phyloP scores from a whole-genome alignment of 2,329 filamentous ascomycete genomes.

The Beauveria australis region DNA sequence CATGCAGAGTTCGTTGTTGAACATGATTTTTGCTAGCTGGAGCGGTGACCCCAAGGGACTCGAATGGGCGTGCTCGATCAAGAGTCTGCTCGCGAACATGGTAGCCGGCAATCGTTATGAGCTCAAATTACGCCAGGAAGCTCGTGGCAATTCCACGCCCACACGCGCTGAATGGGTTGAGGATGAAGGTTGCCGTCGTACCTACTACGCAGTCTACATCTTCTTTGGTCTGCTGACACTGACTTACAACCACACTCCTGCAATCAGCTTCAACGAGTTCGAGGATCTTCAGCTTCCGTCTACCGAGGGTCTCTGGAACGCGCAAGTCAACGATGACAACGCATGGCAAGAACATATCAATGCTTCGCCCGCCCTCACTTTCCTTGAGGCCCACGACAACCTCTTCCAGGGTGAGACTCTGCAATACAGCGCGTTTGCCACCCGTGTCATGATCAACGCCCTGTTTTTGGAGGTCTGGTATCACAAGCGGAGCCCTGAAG shows the following conservation, averaged over 20 bases:
- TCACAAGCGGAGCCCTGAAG: conserved; percentile 96
- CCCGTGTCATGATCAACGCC: conserved; percentile 97
- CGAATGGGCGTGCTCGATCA: conserved; percentile 98
- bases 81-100: conserved; percentile 97
- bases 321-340: conserved; percentile 67
- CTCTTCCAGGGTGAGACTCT: conserved; percentile 88
- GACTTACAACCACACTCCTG: conserved; percentile 96
- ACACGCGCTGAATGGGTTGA: conserved; percentile 89
- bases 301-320: conserved; percentile 89
- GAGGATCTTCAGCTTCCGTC: conserved; percentile 88
- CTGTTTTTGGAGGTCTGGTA: conserved; percentile 98
- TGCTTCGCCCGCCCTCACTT: conserved; percentile 67
- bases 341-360: conserved; percentile 76
- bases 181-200: conserved; percentile 91
- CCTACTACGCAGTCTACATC: conserved; percentile 97
- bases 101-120: conserved; percentile 96
- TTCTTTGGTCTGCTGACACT: conserved; percentile 94
- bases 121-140: conserved; percentile 85
- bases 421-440: conserved; percentile 92
- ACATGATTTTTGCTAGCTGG: conserved; percentile 99
- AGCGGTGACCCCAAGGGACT: conserved; percentile 95
- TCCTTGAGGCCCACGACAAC: conserved; percentile 89
- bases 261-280: conserved; percentile 97
- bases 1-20: conserved; percentile 92
- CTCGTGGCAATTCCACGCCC: conserved; percentile 66